Evolutionary conservation across 2,329 filamentous ascomycete species (phyloP).

Genomic region (Ceratocystiopsis brevicomis): DNA sequence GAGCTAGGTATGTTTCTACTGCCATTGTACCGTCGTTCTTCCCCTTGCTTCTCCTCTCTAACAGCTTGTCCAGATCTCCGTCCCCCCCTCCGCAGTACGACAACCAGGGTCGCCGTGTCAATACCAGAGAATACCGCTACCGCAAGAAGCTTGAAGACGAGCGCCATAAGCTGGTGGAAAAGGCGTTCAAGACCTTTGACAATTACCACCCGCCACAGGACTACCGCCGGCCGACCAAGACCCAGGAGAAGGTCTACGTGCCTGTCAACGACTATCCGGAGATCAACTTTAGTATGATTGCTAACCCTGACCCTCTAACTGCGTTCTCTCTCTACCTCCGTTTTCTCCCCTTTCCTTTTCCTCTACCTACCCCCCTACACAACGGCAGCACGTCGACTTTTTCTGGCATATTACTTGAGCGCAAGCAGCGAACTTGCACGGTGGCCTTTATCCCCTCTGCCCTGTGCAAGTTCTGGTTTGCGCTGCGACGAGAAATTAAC

Average conservation of each 20-base stretch:
- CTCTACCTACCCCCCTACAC: background rate
- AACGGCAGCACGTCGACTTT: slow-evolving; percentile 1
- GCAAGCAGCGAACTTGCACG: slow-evolving; percentile 2
- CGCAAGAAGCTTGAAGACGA: slow-evolving; percentile 96
- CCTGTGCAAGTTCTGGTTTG: slow-evolving; percentile 13
- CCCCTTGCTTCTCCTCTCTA: slow-evolving; percentile 1
- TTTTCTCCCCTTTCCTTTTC: slow-evolving; percentile 10
- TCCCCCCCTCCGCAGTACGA: slow-evolving; percentile 95
- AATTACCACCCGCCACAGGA: slow-evolving; percentile 98
- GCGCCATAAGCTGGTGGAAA: slow-evolving; percentile 95
- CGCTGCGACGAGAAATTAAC: slow-evolving; percentile 12
- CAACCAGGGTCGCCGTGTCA: slow-evolving; percentile 97
- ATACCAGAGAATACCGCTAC: slow-evolving; percentile 96
- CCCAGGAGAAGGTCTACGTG: slow-evolving; percentile 99
- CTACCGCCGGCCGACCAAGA: slow-evolving; percentile 97
- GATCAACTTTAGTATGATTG: slow-evolving; percentile 99
- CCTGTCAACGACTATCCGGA: slow-evolving; percentile 99
- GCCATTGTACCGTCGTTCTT: background rate
- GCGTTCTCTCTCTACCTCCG: slow-evolving; percentile 9
- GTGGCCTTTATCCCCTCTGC: background rate
- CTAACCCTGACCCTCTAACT: slow-evolving; percentile 86
- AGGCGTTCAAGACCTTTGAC: slow-evolving; percentile 98
- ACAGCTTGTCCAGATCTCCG: slow-evolving; percentile 47
- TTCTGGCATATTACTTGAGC: background rate
- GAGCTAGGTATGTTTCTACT: slow-evolving; percentile 54